Evolutionary conservation across 2,329 filamentous ascomycete genomes (phyloP).

Genomic region (Diaporthe batatas): DNA sequence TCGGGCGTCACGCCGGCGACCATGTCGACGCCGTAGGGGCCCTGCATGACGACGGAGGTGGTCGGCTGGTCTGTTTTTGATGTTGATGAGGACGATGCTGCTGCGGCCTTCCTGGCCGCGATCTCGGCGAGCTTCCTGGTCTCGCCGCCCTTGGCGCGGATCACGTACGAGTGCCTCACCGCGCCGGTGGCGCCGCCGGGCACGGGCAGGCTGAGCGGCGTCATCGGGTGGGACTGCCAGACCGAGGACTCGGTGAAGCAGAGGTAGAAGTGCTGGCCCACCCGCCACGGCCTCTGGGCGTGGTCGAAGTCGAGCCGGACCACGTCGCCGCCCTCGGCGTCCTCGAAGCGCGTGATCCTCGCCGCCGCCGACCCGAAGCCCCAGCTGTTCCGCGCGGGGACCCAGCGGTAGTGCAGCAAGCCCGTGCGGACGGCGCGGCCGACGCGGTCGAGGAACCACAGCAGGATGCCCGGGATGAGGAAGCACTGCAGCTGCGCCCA

Average conservation of each 20-base stretch:
- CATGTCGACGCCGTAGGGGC: slow-evolving; percentile 71
- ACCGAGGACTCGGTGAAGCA: slow-evolving; percentile 75
- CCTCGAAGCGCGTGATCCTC: slow-evolving; percentile 64
- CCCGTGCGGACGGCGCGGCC: slow-evolving; percentile 70
- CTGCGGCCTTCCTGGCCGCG: slow-evolving; percentile 53
- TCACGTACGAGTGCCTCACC: slow-evolving; percentile 67
- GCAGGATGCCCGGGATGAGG: slow-evolving; percentile 73
- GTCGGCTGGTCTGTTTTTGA: slow-evolving; percentile 46
- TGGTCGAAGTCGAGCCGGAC: slow-evolving; percentile 76
- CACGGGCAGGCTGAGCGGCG: slow-evolving; percentile 68
- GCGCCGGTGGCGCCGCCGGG: slow-evolving; percentile 52
- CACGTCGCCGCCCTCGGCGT: slow-evolving; percentile 70
- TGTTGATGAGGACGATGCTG: slow-evolving; percentile 30
- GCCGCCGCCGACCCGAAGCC: slow-evolving; percentile 70
- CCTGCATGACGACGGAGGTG: slow-evolving; percentile 71
- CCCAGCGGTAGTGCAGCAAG: slow-evolving; percentile 71
- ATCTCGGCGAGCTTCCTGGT: slow-evolving; percentile 67
- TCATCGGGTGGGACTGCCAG: slow-evolving; percentile 82
- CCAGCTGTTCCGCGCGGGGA: slow-evolving; percentile 56
- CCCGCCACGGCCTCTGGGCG: slow-evolving; percentile 70
- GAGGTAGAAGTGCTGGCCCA: slow-evolving; percentile 80
- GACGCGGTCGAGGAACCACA: slow-evolving; percentile 75
- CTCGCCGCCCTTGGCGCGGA: slow-evolving; percentile 71
- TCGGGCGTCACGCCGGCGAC: slow-evolving; percentile 56
- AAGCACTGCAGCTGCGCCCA: slow-evolving; percentile 78